Base-by-base conservation (phyloP, 164 flowering plant genomes). In the Chloranthus sessilifolius region DNA sequence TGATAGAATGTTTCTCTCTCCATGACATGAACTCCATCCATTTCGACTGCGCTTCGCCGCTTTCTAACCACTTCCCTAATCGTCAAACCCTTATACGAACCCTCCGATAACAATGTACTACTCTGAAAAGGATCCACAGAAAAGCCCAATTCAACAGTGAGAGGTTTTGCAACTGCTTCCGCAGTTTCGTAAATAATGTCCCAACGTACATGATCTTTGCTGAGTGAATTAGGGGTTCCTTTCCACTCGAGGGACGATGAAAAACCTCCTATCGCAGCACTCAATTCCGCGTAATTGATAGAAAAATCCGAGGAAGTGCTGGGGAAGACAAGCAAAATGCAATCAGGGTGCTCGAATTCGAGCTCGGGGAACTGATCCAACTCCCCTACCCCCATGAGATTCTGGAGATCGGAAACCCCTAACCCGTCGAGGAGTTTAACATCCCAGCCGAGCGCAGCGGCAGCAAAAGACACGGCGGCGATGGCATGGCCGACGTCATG, bases 401-500 rank as follows among this genome's bases (percentile, higher is more conserved):
- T 79, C 75, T 76, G 60, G 72, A 91, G 45, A 54, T 88, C 92
- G 51, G 65, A 52, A 52, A 41, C 64, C 15, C 95, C 90, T 28
- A 91, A 57, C 4, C 95, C 95, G 62, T 88, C 95, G 4, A 91
- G 80, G 46, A 88, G 43, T 73, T 72, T 80, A 43, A 78, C 87
- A 62, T 87, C 98, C 91, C 95, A 87, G 2, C 96, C 96, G 27
- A 87, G 74, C 37, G 60, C 78, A 0, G 84, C 88, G 0, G 98
- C 95, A 7, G 91, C 98, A 45, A 87, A 57, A 0, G 81, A 15
- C 5, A 90, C 81, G 0, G 98, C 95, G 0, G 76, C 95, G 47
- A 87, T 73, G 1, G 95, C 98, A 45, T 90, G 98, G 19, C 98
- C 95, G 39, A 82, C 86, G 28, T 90, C 96, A 47, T 90, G 98